A percentile compares a stretch with the other conserved stretches of the same genome.
These are phyloP conservation scores for Backusella morwellensis DNA, from an alignment of 192 early-diverging fungal species.

Conservation along the genomic window DNA sequence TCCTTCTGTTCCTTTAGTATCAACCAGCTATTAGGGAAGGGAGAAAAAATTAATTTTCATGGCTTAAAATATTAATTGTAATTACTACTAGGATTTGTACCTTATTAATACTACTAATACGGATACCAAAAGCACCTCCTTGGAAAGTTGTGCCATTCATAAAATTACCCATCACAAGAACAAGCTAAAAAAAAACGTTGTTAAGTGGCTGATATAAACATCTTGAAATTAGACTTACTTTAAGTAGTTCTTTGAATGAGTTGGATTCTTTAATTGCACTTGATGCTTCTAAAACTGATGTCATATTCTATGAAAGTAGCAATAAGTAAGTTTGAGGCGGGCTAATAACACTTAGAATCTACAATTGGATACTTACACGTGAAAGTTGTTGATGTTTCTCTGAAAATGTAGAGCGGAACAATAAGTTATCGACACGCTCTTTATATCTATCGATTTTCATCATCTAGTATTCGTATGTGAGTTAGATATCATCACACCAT, in stretches of 20 bases:
- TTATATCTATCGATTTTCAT: constrained; percentile 78
- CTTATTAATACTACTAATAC: constrained; percentile 82
- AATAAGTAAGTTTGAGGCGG: not conserved
- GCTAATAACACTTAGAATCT: not conserved
- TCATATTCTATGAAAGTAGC: constrained; percentile 44
- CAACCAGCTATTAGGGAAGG: constrained; percentile 53
- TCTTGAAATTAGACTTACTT: constrained; percentile 34
- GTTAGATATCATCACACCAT: not conserved
- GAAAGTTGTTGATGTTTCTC: constrained; percentile 64
- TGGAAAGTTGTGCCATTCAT: constrained; percentile 78
- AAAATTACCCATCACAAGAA: constrained; percentile 80
- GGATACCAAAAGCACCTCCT: constrained; percentile 86
- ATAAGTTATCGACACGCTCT: constrained; percentile 67
- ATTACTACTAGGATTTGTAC: constrained; percentile 21
- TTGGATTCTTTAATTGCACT: constrained; percentile 63
- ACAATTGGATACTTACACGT: constrained; percentile 35
- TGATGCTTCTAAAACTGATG: constrained; percentile 61
- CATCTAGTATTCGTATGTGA: constrained; percentile 20
- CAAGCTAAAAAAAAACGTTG: constrained; percentile 39
- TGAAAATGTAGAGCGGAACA: constrained; percentile 64
- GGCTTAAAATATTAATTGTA: not conserved
- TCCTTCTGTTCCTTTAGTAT: constrained; percentile 74
- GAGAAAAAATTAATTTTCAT: not conserved
- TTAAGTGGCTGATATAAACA: not conserved
- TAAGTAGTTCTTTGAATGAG: constrained; percentile 69